phyloP scores from a whole-genome alignment of 306 rosid genomes.

The Prinsepia uniflora region DNA sequence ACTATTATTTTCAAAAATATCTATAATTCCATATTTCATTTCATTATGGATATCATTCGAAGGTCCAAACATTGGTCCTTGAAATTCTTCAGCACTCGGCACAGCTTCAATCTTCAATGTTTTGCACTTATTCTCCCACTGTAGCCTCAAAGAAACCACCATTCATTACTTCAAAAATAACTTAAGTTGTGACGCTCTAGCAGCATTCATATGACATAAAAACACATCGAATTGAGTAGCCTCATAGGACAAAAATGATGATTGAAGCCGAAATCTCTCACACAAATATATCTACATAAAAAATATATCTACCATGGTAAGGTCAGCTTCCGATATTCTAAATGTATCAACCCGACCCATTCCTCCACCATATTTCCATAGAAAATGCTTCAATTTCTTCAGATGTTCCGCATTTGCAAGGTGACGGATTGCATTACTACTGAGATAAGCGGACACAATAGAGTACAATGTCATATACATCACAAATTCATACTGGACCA shows the following conservation, averaged over 20 bases:
- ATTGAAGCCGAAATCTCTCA: neutral
- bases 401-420: constrained; percentile 61
- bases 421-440: constrained; percentile 71
- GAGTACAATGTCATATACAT: constrained; percentile 9
- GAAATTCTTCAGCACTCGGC: constrained; percentile 30
- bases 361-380: constrained; percentile 74
- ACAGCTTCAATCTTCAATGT: constrained; percentile 38
- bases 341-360: constrained; percentile 45
- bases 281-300: no score
- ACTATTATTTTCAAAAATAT: constrained; percentile 60
- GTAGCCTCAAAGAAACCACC: constrained; percentile 30
- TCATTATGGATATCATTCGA: constrained; percentile 87
- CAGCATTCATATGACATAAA: neutral
- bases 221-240: neutral
- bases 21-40: constrained; percentile 57
- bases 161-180: constrained; percentile 8
- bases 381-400: constrained; percentile 77
- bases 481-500: neutral
- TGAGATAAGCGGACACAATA: constrained; percentile 24
- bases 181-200: neutral
- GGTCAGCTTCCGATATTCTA: constrained; percentile 51
- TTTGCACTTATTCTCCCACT: constrained; percentile 85
- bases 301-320: constrained; percentile 47
- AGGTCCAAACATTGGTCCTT: constrained; percentile 39
- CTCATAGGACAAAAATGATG: neutral